Evolutionary conservation across 441 rosid genomes (phyloP), one percentile per base, ranked within the genome.

Genomic region (Gossypium trilobum): DNA sequence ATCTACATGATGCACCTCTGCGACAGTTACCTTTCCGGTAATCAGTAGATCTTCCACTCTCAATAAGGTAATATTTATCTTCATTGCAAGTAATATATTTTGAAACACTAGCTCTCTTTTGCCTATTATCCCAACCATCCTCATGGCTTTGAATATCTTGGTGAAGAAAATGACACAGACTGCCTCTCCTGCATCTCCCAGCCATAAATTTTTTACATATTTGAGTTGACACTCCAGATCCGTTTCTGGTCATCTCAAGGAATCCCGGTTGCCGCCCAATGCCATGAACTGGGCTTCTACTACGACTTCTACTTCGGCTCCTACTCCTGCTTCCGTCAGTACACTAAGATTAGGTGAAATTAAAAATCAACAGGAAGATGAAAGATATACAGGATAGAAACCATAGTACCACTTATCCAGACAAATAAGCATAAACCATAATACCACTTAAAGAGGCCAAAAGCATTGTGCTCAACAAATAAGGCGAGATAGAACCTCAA

Each of bases 141-240:
- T 80, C 89, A 72, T 80, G 68, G 42, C 58, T 70, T 67, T 82
- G 81, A 44, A 69, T 62, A 78, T 75, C 81, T 68, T 86, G 83
- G 76, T 90, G 93, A 69, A 83, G 78, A 80, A 88, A 85, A 8
- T 75, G 84, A 69, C 91, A 87, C 60, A 79, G 86, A 69, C 54
- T 82, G 78, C 87, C 90, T 84, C 91, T 92, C 80, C 89, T 82
- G 85, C 96, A 91, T 84, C 95, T 86, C 62, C 95, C 95, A 79
- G 77, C 67, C 60, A 83, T 76, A 83, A 82, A 80, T 33, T 95
- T 95, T 82, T 85, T 91, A 55, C 91, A 89, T 77, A 87, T 60
- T 77, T 75, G 86, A 70, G 81, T 72, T 44, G 90, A 77, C 78
- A 77, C 77, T 61, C 82, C 85, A 36, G 88, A 78, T 85, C 92